A percentile compares a stretch with the other conserved stretches of the same genome.
phyloP scores from a whole-genome alignment of 129 eudicot species.

The Arctium lappa region DNA sequence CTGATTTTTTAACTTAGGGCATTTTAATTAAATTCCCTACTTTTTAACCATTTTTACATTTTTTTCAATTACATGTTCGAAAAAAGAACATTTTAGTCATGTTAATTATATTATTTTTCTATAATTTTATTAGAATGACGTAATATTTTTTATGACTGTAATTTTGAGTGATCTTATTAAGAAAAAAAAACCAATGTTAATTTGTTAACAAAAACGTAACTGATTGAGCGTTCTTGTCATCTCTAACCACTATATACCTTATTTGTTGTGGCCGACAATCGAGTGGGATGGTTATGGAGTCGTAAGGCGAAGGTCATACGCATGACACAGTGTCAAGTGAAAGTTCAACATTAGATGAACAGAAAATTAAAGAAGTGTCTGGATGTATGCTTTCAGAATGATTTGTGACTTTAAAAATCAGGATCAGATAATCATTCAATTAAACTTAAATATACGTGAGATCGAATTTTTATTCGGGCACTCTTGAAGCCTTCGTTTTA shows the following conservation, averaged over 20 bases:
- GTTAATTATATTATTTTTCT: no score
- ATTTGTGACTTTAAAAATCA: not conserved
- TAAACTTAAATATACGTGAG: not conserved
- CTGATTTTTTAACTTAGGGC: no score
- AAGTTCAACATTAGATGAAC: not conserved
- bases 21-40: no score
- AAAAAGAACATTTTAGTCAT: no score
- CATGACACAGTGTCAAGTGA: not conserved
- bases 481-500: not conserved
- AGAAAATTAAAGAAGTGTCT: not conserved
- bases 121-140: no score
- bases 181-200: not conserved
- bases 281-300: not conserved
- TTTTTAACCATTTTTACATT: no score
- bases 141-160: no score
- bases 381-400: not conserved
- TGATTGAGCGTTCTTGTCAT: not conserved
- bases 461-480: not conserved
- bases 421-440: no score
- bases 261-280: not conserved
- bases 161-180: not conserved
- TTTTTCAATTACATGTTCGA: no score
- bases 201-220: not conserved
- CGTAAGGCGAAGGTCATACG: not conserved
- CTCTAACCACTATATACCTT: not conserved